Base-by-base conservation (phyloP, 768 basidiomycete species). In the Mycena capillaripes region DNA sequence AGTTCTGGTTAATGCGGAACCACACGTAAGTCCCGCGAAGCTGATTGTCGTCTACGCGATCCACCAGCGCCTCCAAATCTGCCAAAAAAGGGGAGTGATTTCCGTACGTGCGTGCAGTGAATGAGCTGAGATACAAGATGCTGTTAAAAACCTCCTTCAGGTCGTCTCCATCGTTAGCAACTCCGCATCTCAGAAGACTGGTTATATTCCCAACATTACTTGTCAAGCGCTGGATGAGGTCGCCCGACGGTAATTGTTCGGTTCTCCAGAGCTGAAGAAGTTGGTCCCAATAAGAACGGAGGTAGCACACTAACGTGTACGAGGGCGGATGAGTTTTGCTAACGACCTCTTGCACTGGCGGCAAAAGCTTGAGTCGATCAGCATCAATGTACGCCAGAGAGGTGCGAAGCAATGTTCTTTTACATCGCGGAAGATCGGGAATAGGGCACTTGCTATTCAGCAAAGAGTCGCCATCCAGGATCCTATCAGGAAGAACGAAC, bases 301-400 rank as follows among this genome's bases (percentile, higher is more conserved):
- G 65, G 3, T 38, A 40, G 53, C 46, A 30, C 19, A 57, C 53
- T 42, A 66, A 29, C 3, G 65, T 50, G 46, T 58, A 59, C 4
- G 56, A 12, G 3, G 66, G 56, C 27, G 66, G 66, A 11, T 58
- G 42, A 5, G 50, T 14, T 36, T 67, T 58, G 12, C 57, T 32
- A 23, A 66, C 36, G 21, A 57, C 29, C 46, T 66, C 66, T 3
- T 56, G 66, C 19, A 68, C 46, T 2, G 66, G 66, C 19, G 57
- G 44, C 14, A 68, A n/a, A 16, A 68, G 57, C 14, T 68, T 68
- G 4, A 68, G 56, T 14, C 36, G 29, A 11, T 21, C 32, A 4
- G n/a, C 66, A 3, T 68, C 65, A 19, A 27, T 59, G 36, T 68
- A 68, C 12, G 66, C 66, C 27, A 68, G 23, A n/a, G 55, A 57